Conservation (phyloP, 2,329 filamentous ascomycete species). For the Cordyceps militaris region DNA sequence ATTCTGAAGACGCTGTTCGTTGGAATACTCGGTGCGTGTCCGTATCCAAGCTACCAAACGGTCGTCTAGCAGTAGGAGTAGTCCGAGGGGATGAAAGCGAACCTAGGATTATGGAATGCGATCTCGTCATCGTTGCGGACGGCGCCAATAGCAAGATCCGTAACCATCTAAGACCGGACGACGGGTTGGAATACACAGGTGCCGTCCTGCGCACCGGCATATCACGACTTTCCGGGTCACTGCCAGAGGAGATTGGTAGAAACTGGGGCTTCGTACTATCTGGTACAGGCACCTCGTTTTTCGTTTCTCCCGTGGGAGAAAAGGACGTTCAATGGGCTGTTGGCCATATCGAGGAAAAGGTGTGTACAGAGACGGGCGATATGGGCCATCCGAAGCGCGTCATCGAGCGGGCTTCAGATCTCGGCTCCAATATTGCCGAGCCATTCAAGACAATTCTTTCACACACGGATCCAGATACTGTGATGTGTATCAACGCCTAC, state of each 20-base stretch:
- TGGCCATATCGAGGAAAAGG: slow-evolving; percentile 24
- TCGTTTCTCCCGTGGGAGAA: slow-evolving; percentile 37
- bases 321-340: slow-evolving; percentile 36
- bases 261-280: slow-evolving; percentile 37
- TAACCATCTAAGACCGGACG: slow-evolving; percentile 29
- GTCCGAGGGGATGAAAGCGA: not conserved
- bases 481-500: slow-evolving; percentile 33
- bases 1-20: slow-evolving; percentile 17
- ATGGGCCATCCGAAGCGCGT: slow-evolving; percentile 22
- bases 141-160: slow-evolving; percentile 37
- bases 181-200: slow-evolving; percentile 33
- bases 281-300: slow-evolving; percentile 33
- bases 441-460: slow-evolving; percentile 34
- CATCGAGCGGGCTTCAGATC: slow-evolving; percentile 24
- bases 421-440: slow-evolving; percentile 30
- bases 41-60: slow-evolving; percentile 17
- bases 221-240: slow-evolving; percentile 27
- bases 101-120: slow-evolving; percentile 24
- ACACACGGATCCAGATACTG: slow-evolving; percentile 30
- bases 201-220: slow-evolving; percentile 32
- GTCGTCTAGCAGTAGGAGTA: slow-evolving; percentile 20
- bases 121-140: slow-evolving; percentile 39
- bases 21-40: slow-evolving; percentile 24
- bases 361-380: slow-evolving; percentile 14
- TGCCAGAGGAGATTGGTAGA: slow-evolving; percentile 27